These are phyloP conservation scores for Pseudohyphozyma bogoriensis DNA, from an alignment of 768 basidiomycete species.

Conservation along the genomic window DNA sequence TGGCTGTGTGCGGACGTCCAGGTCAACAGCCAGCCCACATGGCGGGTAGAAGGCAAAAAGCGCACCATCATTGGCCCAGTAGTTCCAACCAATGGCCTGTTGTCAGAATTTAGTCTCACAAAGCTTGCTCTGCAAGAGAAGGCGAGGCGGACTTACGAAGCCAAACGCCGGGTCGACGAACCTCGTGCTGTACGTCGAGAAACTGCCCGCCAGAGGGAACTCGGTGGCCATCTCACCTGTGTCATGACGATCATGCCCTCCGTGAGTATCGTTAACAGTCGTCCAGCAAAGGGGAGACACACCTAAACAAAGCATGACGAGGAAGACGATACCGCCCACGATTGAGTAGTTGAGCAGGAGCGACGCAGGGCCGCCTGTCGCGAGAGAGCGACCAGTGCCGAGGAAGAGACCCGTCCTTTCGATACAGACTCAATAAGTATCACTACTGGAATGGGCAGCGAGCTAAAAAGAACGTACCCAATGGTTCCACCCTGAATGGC, in stretches of 20 bases:
- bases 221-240: constrained; percentile 31
- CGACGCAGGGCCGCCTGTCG: constrained; percentile 7
- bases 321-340: constrained; percentile 18
- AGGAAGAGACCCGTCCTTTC: constrained; percentile 11
- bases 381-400: constrained; percentile 6
- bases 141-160: constrained; percentile 29
- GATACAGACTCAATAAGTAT: neutral
- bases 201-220: constrained; percentile 29
- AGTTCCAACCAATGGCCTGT: constrained; percentile 10
- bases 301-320: constrained; percentile 26
- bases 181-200: constrained; percentile 19
- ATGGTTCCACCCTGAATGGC: too few species aligned
- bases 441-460: neutral
- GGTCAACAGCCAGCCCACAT: neutral
- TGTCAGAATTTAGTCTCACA: neutral
- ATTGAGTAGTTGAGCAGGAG: constrained; percentile 22
- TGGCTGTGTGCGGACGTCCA: neutral
- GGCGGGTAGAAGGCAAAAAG: neutral
- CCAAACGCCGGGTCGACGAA: constrained; percentile 35
- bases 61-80: neutral
- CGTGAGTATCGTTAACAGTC: too few species aligned
- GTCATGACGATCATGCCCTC: neutral
- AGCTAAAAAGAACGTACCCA: too few species aligned
- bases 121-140: neutral
- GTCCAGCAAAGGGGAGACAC: neutral